Evolutionary conservation across 352 stramenopile genomes (phyloP), one percentile per base, ranked within the genome.

Genomic region (Nothophytophthora sp.): DNA sequence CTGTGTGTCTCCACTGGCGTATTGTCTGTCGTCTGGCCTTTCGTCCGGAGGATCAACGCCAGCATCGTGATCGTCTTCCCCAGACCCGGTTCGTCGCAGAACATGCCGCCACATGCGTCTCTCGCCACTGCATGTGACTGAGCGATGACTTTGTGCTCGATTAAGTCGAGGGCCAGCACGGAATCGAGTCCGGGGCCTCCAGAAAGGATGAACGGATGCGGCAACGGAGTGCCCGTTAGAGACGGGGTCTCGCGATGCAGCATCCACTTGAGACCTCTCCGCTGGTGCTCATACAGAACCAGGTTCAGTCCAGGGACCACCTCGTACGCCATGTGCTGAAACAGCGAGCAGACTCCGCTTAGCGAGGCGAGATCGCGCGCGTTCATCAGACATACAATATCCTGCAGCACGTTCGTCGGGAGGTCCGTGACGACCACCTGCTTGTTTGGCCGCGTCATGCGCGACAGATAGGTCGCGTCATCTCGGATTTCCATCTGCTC

Each of bases 51-150:
- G 12, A 95, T 75, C 23, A 95, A 50, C 20, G 85, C 81, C 7
- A 93, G 46, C 73, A 95, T 92, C 10, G 85, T 93, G 44, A 95
- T 91, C 0, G 85, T 95, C 60, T 95, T 95, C 15, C 85, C 85
- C 1, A 95, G 67, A 0, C 85, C 85, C 19, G 85, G 85, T 22
- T 95, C 85, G 38, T 95, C 82, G 39, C 78, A 93, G 30, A 95
- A 90, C 37, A 95, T 73, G 15, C 85, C 85, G 0, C 85, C 82
- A 15, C 77, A 79, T 3, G 68, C 66, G 36, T 95, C 82, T 33
- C 62, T 59, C 38, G 50, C 63, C 6, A 34, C 53, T 24, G 61
- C 55, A 2, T 60, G 42, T 1, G 63, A 36, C 4, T 52, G 30
- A 1, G 54, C 40, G n/a, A 72, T 51, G 12, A 92, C 49, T 50